phyloP scores from a whole-genome alignment of 805 yeast genomes.

The Blastobotrys attinorum region DNA sequence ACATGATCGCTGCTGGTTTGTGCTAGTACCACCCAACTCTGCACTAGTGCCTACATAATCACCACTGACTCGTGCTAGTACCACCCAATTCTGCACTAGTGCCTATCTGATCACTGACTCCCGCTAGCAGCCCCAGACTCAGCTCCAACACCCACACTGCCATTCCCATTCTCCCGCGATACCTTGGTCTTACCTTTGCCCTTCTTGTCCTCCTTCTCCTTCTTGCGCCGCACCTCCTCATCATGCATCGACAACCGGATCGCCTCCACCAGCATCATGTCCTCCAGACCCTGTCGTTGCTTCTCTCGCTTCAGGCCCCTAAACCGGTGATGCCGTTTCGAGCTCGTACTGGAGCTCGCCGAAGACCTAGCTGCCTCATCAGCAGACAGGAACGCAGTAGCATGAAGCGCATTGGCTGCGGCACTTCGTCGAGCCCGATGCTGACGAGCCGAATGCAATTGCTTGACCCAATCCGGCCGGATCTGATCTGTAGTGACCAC shows the following conservation, averaged over 20 bases:
- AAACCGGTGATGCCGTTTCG: constrained; percentile 17
- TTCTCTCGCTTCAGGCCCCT: constrained; percentile 12
- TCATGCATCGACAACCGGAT: constrained; percentile 46
- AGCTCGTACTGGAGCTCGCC: constrained; percentile 5
- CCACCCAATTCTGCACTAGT: no score
- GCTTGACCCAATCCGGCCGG: constrained; percentile 88
- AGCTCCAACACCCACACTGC: no score
- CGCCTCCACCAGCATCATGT: constrained; percentile 79
- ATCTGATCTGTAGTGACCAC: constrained; percentile 76
- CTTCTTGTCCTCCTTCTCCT: not conserved
- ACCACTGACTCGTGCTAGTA: no score
- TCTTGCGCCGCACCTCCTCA: constrained; percentile 1
- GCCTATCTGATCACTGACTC: no score
- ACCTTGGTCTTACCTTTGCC: not conserved
- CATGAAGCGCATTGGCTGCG: constrained; percentile 89
- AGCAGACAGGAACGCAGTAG: constrained; percentile 54
- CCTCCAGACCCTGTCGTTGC: constrained; percentile 44
- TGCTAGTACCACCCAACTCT: no score
- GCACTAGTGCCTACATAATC: no score
- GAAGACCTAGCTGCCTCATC: constrained; percentile 5
- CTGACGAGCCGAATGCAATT: constrained; percentile 61
- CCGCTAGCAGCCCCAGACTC: no score
- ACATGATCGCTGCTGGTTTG: no score
- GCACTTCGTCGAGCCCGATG: constrained; percentile 82
- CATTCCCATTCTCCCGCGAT: no score